Evolutionary conservation across 805 yeast species (phyloP).

Genomic region (Spathaspora hagerdaliae): DNA sequence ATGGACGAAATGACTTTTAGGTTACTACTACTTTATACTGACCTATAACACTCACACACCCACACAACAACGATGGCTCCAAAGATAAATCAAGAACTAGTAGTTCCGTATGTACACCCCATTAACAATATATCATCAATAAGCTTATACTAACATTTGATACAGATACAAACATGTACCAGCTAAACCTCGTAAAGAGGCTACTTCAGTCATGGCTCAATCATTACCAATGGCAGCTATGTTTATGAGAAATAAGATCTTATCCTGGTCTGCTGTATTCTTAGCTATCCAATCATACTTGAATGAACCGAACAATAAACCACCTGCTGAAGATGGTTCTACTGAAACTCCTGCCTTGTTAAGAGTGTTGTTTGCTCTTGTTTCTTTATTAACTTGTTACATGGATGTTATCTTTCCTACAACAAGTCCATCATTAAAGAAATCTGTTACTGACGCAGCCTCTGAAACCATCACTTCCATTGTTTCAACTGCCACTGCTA

Average conservation of each 20-base stretch:
- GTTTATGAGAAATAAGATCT: constrained; percentile 56
- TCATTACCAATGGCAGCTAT: constrained; percentile 67
- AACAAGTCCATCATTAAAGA: constrained; percentile 27
- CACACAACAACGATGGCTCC: constrained; percentile 14
- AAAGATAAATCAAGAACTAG: constrained; percentile 29
- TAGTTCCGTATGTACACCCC: constrained; percentile 25
- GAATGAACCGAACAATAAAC: constrained; percentile 37
- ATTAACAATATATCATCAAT: background rate
- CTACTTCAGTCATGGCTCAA: constrained; percentile 44
- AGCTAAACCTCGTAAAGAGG: constrained; percentile 43
- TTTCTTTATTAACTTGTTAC: constrained; percentile 51
- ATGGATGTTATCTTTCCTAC: constrained; percentile 48
- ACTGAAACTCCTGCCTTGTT: constrained; percentile 44
- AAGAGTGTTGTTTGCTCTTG: constrained; percentile 40
- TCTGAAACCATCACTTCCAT: constrained; percentile 14
- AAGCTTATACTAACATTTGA: background rate
- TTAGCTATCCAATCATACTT: constrained; percentile 47
- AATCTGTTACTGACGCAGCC: constrained; percentile 18
- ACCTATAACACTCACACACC: no score
- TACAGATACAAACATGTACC: constrained; percentile 45
- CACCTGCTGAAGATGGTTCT: constrained; percentile 16
- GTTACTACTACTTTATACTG: no score
- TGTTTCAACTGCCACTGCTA: constrained; percentile 5
- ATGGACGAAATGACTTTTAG: no score
- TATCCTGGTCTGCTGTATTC: constrained; percentile 55